Conservation (phyloP, 2,329 filamentous ascomycete genomes). For the Amylocarpus encephaloides region DNA sequence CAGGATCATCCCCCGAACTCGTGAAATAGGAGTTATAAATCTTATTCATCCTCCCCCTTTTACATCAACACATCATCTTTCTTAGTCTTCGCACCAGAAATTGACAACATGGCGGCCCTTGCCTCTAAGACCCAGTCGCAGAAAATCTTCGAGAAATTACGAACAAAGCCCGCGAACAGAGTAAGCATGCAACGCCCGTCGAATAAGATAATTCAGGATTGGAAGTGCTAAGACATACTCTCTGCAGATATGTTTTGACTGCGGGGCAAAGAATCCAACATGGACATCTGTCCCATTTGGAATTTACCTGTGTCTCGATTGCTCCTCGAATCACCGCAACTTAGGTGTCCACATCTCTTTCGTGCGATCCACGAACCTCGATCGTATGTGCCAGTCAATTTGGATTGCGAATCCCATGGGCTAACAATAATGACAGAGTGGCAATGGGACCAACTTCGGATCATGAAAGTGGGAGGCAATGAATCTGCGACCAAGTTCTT, state of each 20-base stretch:
- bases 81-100: neutral
- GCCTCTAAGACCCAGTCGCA: constrained; percentile 93
- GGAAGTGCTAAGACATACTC: constrained; percentile 14
- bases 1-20: neutral
- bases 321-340: constrained; percentile 93
- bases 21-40: too few relatives aligned
- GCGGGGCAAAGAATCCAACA: constrained; percentile 92
- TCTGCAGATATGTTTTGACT: constrained; percentile 90
- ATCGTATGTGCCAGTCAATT: constrained; percentile 61
- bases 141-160: constrained; percentile 96
- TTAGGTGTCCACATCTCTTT: constrained; percentile 98
- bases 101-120: constrained; percentile 50
- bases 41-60: neutral
- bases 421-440: constrained; percentile 54
- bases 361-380: constrained; percentile 95
- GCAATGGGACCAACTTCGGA: constrained; percentile 97
- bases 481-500: constrained; percentile 98
- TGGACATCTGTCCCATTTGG: constrained; percentile 97
- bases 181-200: constrained; percentile 40
- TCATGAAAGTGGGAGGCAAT: constrained; percentile 98
- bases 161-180: constrained; percentile 91
- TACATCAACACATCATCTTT: neutral
- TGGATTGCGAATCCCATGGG: constrained; percentile 1
- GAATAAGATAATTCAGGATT: constrained; percentile 21
- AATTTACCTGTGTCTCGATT: constrained; percentile 97